These are phyloP conservation scores for Maudiozyma humilis DNA, from an alignment of 1,139 yeast species.

Conservation along the genomic window DNA sequence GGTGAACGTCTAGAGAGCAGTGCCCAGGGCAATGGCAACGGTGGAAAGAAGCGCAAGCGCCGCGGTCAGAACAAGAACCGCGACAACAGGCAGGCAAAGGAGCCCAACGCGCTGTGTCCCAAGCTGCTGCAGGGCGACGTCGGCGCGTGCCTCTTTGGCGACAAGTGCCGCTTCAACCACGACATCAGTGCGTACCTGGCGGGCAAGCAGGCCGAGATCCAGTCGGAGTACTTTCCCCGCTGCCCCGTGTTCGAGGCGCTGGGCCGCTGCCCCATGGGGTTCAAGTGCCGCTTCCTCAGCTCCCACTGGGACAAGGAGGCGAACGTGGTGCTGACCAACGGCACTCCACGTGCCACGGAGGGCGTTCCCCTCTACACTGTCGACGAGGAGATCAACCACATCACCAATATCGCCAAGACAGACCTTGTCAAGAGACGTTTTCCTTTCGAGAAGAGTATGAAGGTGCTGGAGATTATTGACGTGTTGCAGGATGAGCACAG, in stretches of 20 bases:
- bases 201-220: slow-evolving; percentile 62
- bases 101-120: slow-evolving; percentile 59
- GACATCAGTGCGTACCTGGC: slow-evolving; percentile 56
- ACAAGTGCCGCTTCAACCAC: slow-evolving; percentile 69
- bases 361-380: slow-evolving; percentile 31
- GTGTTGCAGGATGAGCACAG: slow-evolving; percentile 37
- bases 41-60: slow-evolving; percentile 33
- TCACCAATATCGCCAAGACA: slow-evolving; percentile 45
- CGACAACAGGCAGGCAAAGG: slow-evolving; percentile 64
- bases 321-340: slow-evolving; percentile 39
- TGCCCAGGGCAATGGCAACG: slow-evolving; percentile 33
- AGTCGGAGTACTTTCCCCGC: slow-evolving; percentile 36
- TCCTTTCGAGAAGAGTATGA: slow-evolving; percentile 47
- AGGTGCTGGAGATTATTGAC: slow-evolving; percentile 50
- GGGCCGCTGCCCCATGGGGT: slow-evolving; percentile 88
- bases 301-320: slow-evolving; percentile 56
- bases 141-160: slow-evolving; percentile 59
- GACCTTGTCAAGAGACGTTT: slow-evolving; percentile 57
- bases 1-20: slow-evolving; percentile 29
- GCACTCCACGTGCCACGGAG: slow-evolving; percentile 22
- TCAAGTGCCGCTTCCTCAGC: slow-evolving; percentile 83
- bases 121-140: slow-evolving; percentile 43
- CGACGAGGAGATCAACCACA: slow-evolving; percentile 60
- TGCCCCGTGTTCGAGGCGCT: slow-evolving; percentile 81
- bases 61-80: slow-evolving; percentile 90